Base-by-base conservation (phyloP, 2,329 filamentous ascomycete genomes). In the Pseudofabraea citricarpa region DNA sequence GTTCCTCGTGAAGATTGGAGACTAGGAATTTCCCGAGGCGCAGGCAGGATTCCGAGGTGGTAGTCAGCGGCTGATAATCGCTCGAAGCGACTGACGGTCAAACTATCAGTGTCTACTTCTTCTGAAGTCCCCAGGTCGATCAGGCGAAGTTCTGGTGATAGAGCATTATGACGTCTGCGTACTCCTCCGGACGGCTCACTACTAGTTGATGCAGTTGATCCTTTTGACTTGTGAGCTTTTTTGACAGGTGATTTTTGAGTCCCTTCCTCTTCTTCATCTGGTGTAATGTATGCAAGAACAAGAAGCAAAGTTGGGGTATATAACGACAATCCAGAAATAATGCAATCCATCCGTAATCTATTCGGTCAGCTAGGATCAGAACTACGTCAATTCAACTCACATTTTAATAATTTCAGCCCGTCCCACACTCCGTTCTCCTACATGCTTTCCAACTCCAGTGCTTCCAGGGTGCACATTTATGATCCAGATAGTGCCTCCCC, bases 401-500 rank as follows among this genome's bases (percentile, higher is more conserved):
- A 91, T 90, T 66, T 95, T 94, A 49, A 89, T 81, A 61, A 97
- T 91, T 62, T 96, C 89, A 39, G 89, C 90, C 54, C 81, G 84
- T 22, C 89, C 91, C 54, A 85, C 77, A 36, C 79, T 83, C 58
- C 75, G 81, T 59, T 89, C 84, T 39, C 83, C 81, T 24, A 74
- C 78, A 56, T 83, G 71, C 57, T 80, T 87, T 23, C 81, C 85
- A 36, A 77, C 67, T 4, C 81, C 80, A 33, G 77, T 62, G n/a
- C 80, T 79, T 12, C 86, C 86, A 5, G 87, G 82, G 59, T 90
- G 85, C 15, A 98, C 85, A 62, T 96, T 85, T 43, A 98, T 84
- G 40, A 98, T 84, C 93, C 93, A 98, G 43, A 95, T 88, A 1
- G 87, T 95, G 45, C 90, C 86, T 48, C 93, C 93, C 93, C 94